Conservation (phyloP, 1,284 basidiomycete species). For the Austropuccinia psidii region DNA sequence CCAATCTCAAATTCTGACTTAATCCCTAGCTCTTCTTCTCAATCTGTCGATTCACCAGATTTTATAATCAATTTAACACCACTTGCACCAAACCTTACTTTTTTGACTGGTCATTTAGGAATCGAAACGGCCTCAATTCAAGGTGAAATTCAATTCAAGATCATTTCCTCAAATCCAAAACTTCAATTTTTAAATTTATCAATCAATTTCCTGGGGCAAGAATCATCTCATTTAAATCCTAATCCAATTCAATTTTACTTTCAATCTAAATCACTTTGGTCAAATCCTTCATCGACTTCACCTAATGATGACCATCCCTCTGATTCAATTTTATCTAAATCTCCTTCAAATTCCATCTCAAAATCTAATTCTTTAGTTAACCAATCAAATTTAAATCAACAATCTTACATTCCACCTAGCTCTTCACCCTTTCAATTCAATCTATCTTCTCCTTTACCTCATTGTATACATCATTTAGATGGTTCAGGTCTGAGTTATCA, state of each 20-base stretch:
- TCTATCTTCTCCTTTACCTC: conserved; percentile 4
- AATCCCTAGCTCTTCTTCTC: too few species aligned
- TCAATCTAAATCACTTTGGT: neutral
- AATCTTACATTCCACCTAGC: too few species aligned
- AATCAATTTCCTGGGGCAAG: too few species aligned
- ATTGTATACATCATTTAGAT: conserved; percentile 19
- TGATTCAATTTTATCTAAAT: neutral
- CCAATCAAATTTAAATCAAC: too few species aligned
- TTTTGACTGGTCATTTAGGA: conserved; percentile 4
- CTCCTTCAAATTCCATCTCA: neutral
- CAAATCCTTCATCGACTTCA: too few species aligned
- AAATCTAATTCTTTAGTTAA: neutral
- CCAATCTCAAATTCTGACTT: too few species aligned
- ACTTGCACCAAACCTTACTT: conserved; percentile 18
- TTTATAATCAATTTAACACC: conserved; percentile 13
- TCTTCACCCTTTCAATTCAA: neutral
- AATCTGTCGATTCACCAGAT: too few species aligned
- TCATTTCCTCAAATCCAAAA: too few species aligned
- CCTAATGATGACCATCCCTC: neutral
- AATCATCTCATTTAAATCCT: too few species aligned
- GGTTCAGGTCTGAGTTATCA: neutral
- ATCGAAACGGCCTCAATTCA: neutral
- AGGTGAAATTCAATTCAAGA: conserved; percentile 15
- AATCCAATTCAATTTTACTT: neutral
- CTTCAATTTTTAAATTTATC: too few species aligned